Base-by-base conservation (phyloP, 176 grass and related monocot species). In the Tillandsia fasciculata region DNA sequence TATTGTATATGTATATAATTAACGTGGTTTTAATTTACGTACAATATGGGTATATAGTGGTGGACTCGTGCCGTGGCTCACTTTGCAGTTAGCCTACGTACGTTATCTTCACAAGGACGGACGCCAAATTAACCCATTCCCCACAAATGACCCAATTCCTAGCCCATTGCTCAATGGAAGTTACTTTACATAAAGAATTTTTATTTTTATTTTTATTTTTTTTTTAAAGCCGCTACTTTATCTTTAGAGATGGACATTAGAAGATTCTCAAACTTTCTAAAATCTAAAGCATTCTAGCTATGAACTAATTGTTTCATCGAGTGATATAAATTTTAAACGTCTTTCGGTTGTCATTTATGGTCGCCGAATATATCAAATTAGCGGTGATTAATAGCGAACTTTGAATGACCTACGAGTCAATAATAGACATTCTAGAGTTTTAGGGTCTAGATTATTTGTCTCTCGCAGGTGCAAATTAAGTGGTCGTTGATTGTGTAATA, bases 91-190 rank as follows among this genome's bases (percentile, higher is more conserved):
- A n/a, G 15, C 52, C 63, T 81, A 70, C 73, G 67, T 81, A 70
- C 70, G 56, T 69, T 59, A 51, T 80, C 73, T 87, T 92, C 81
- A 83, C 78, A 91, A 81, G 79, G 63, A 87, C 52, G 73, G 63
- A 87, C 52, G 73, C 74, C 78, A 9, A 80, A 75, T 78, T 82
- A 81, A 82, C 83, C 76, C 17, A 51, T 57, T 52, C 69, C 57
- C 59, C 47, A 2, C n/a, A 48, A 20, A 28, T 49, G 57, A 70
- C 51, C 33, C 53, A 69, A 53, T 78, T 24, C 13, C 52, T 73
- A 49, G 23, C 69, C 9, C 10, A 1, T 22, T 26, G 58, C 12
- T 52, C 80, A 71, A 53, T 23, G 49, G 11, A 50, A 48, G 20
- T 50, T 56, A 51, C 66, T 68, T 63, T 64, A 24, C 24, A 24